These are phyloP conservation scores for Cystobasidiaceae sp. DNA, from an alignment of 1,284 basidiomycete species.

Conservation along the genomic window DNA sequence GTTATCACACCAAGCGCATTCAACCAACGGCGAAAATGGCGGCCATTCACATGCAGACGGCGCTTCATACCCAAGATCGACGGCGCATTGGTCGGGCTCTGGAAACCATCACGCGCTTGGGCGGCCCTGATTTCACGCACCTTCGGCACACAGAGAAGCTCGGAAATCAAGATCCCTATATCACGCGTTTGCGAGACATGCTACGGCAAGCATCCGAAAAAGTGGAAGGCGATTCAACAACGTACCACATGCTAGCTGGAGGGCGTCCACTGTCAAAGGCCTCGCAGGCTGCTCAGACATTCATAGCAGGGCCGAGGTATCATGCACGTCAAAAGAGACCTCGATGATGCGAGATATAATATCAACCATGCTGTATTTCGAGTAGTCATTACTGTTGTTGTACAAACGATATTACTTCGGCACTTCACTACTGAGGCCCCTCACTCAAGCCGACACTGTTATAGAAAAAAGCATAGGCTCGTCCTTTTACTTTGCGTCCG, in stretches of 20 bases:
- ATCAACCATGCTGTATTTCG: no score
- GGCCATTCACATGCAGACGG: constrained; percentile 6
- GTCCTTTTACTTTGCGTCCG: no score
- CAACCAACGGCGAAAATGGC: neutral
- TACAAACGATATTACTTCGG: no score
- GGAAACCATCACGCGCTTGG: neutral
- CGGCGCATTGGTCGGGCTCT: constrained; percentile 16
- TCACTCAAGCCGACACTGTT: no score
- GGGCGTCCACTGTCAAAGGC: neutral
- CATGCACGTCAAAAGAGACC: no score
- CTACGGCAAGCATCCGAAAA: neutral
- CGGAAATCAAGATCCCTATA: no score
- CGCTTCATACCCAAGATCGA: constrained; percentile 9
- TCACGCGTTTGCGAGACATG: neutral
- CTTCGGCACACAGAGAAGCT: neutral
- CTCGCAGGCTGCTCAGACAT: no score
- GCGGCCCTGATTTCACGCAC: neutral
- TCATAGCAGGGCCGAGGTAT: no score
- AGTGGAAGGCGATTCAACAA: neutral
- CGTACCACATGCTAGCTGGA: neutral
- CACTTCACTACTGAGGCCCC: no score
- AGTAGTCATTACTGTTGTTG: no score
- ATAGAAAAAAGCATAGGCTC: no score
- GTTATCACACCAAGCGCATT: constrained; percentile 23
- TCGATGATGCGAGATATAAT: no score